These are phyloP conservation scores for Sugiyamaella chiloensis DNA, from an alignment of 805 yeast species.

Conservation along the genomic window DNA sequence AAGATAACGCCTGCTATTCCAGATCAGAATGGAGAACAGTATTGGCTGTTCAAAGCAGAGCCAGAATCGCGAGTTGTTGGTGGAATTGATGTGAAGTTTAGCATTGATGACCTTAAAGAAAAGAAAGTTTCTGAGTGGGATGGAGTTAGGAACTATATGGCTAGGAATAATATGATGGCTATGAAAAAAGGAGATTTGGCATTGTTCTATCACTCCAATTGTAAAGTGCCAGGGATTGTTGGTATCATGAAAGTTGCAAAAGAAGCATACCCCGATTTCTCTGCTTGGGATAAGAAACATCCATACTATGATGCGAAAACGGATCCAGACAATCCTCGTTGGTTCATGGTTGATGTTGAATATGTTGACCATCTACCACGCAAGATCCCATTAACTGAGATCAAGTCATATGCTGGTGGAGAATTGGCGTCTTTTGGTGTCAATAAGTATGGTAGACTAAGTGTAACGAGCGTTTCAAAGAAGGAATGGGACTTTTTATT, in stretches of 20 bases:
- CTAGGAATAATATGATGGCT: conserved; percentile 47
- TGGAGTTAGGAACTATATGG: conserved; percentile 59
- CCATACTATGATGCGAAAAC: conserved; percentile 50
- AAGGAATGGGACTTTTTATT: conserved; percentile 42
- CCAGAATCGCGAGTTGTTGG: conserved; percentile 49
- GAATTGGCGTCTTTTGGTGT: conserved; percentile 42
- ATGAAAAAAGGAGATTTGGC: conserved; percentile 49
- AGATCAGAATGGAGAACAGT: conserved; percentile 19
- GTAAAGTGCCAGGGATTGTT: conserved; percentile 53
- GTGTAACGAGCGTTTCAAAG: conserved; percentile 49
- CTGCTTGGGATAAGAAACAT: conserved; percentile 41
- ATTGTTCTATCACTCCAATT: conserved; percentile 55
- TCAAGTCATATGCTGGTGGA: conserved; percentile 32
- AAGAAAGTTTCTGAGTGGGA: conserved; percentile 50
- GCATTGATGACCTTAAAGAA: conserved; percentile 42
- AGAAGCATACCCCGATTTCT: conserved; percentile 33
- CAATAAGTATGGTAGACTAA: conserved; percentile 48
- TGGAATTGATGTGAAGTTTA: conserved; percentile 48
- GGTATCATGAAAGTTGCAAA: conserved; percentile 39
- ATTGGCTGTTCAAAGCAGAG: conserved; percentile 58
- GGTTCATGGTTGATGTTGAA: conserved; percentile 57
- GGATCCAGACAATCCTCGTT: conserved; percentile 41
- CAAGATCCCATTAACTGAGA: conserved; percentile 41
- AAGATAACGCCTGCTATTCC: not conserved
- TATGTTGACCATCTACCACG: conserved; percentile 44